Evolutionary conservation across 768 basidiomycete genomes (phyloP), one percentile per base, ranked within the genome.

Genomic region (Fibroporia radiculosa): DNA sequence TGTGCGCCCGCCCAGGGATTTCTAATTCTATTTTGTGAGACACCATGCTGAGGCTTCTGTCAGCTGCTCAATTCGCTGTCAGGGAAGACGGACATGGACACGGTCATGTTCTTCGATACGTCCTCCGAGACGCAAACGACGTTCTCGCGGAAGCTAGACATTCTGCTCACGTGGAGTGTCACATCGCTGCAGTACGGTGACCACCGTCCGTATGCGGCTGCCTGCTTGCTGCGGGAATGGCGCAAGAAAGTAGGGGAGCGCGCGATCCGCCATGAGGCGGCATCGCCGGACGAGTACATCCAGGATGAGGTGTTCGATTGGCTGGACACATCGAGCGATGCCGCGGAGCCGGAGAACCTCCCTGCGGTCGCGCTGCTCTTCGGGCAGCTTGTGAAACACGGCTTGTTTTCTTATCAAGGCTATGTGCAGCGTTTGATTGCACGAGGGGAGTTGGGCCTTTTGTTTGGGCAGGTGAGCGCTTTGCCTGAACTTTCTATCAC

Each of bases 371-470:
- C 85, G 8, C 63, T 81, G 13, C 63, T 91, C 6, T 87, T 79
- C 44, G 86, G 80, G 3, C 80, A 84, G 57, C 71, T 92, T 1
- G 75, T 85, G 11, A 78, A 79, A 56, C 63, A 67, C n/a, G 77
- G 74, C 12, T 57, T 88, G 16, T 90, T 90, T 59, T 83, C 82
- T 6, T 90, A 86, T 53, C 69, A 77, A 12, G 71, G 69, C 32
- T 91, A 90, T 55, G 74, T 90, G 29, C 84, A 88, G 55, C 75
- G 85, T 32, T 68, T 91, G n/a, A 78, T 92, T 44, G 86, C 86
- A 3, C 75, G 89, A 14, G 81, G 84, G 7, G 88, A 90, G 58
- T 53, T 62, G 0, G 83, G 80, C 6, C 60, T 88, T 27, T 72
- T 72, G 3, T 69, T 59, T 49, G 60, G 62, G 13, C 74, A 80